Conservation (phyloP, 2,329 filamentous ascomycete species). For the Tolypocladium guangdongense region DNA sequence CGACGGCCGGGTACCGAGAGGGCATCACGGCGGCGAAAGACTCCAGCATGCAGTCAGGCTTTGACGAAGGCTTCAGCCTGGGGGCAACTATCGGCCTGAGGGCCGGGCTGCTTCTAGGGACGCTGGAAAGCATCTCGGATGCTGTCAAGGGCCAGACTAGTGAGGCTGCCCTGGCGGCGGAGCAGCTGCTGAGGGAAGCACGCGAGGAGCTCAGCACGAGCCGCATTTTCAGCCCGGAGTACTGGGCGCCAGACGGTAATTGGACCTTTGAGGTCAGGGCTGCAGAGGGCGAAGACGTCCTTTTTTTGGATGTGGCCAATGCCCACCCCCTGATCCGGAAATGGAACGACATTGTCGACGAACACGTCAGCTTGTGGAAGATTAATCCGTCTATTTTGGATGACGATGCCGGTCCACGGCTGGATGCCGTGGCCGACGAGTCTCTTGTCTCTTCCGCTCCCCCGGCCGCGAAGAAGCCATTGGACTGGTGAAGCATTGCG, state of each 20-base stretch:
- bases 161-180: constrained; percentile 10
- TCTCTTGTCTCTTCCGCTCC: constrained; percentile 11
- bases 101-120: constrained; percentile 65
- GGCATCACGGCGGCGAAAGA: constrained; percentile 70
- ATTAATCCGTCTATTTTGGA: constrained; percentile 22
- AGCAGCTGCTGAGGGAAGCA: constrained; percentile 36
- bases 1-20: constrained; percentile 82
- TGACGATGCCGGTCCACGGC: constrained; percentile 18
- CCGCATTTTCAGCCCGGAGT: constrained; percentile 53
- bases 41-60: constrained; percentile 69
- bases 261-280: constrained; percentile 52
- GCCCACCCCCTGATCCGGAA: constrained; percentile 56
- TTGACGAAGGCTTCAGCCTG: constrained; percentile 81
- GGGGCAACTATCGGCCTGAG: constrained; percentile 70
- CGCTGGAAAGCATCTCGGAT: constrained; percentile 59
- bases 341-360: constrained; percentile 38
- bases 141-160: constrained; percentile 26
- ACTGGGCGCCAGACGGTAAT: constrained; percentile 58
- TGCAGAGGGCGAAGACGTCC: constrained; percentile 28
- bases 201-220: constrained; percentile 48
- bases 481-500: constrained; percentile 25
- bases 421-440: constrained; percentile 17
- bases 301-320: constrained; percentile 52
- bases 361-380: constrained; percentile 20
- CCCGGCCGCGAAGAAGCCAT: constrained; percentile 17